These are phyloP conservation scores for Ehretia macrophylla DNA, from an alignment of 257 asterid genomes.

Conservation along the genomic window DNA sequence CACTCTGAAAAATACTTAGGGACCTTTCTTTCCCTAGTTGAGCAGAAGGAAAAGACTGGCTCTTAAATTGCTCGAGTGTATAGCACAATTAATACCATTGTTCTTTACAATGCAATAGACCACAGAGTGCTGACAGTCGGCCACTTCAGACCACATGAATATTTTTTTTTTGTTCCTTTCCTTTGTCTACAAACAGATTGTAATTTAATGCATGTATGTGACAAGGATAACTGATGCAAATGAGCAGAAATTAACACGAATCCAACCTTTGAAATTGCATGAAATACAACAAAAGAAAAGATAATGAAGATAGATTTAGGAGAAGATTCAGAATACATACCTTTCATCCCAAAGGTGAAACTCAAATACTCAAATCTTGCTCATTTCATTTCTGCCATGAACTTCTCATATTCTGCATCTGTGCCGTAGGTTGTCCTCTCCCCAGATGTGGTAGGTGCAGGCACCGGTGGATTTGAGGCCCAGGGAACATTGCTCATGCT, in stretches of 20 bases:
- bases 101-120: too few species aligned
- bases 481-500: slow-evolving; percentile 67
- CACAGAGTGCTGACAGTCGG: too few species aligned
- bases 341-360: slow-evolving; percentile 20
- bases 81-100: too few species aligned
- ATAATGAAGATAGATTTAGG: background rate
- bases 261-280: background rate
- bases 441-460: slow-evolving; percentile 54
- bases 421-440: slow-evolving; percentile 48
- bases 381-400: slow-evolving; percentile 92
- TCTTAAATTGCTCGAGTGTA: too few species aligned
- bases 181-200: too few species aligned
- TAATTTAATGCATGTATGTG: background rate
- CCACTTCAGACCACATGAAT: too few species aligned
- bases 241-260: background rate
- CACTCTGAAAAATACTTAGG: too few species aligned
- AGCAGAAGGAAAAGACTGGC: too few species aligned
- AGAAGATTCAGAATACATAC: slow-evolving; percentile 20
- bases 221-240: background rate
- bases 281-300: background rate
- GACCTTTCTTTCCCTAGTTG: too few species aligned
- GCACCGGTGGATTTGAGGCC: slow-evolving; percentile 65
- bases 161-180: too few species aligned
- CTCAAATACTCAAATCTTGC: background rate
- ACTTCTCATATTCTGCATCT: slow-evolving; percentile 88